These are phyloP conservation scores for Podaxis carcinomalis DNA, from an alignment of 768 basidiomycete genomes.

Conservation along the genomic window DNA sequence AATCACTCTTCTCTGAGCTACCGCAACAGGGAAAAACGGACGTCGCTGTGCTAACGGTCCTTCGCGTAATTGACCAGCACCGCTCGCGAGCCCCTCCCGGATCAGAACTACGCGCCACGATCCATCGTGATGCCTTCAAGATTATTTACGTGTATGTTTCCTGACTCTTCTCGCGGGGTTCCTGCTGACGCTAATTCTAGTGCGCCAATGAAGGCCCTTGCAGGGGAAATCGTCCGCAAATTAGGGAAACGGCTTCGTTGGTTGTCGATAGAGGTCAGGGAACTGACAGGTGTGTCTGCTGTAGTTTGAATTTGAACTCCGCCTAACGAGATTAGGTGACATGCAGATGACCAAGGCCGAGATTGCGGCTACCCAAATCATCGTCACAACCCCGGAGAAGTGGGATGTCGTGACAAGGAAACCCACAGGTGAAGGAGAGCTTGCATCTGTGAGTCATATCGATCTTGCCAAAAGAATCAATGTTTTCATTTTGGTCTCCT, in stretches of 20 bases:
- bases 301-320: background rate
- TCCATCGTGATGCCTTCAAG: constrained; percentile 78
- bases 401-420: constrained; percentile 99
- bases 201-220: constrained; percentile 98
- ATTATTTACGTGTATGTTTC: constrained; percentile 87
- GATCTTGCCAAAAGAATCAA: background rate
- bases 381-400: constrained; percentile 98
- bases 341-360: constrained; percentile 96
- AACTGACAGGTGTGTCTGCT: constrained; percentile 69
- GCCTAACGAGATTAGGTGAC: constrained; percentile 55
- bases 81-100: constrained; percentile 23
- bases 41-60: constrained; percentile 89
- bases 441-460: constrained; percentile 69
- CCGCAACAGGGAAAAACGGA: constrained; percentile 93
- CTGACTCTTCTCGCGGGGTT: background rate
- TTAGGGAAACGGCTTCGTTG: constrained; percentile 85
- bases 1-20: constrained; percentile 11
- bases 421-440: constrained; percentile 93
- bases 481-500: background rate
- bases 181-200: constrained; percentile 30
- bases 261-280: constrained; percentile 82
- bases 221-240: constrained; percentile 93
- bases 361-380: constrained; percentile 93
- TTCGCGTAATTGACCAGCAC: constrained; percentile 83
- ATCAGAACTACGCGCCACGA: constrained; percentile 39